These are phyloP conservation scores for Cairneyella variabilis DNA, from an alignment of 495 filamentous ascomycete genomes.

Conservation along the genomic window DNA sequence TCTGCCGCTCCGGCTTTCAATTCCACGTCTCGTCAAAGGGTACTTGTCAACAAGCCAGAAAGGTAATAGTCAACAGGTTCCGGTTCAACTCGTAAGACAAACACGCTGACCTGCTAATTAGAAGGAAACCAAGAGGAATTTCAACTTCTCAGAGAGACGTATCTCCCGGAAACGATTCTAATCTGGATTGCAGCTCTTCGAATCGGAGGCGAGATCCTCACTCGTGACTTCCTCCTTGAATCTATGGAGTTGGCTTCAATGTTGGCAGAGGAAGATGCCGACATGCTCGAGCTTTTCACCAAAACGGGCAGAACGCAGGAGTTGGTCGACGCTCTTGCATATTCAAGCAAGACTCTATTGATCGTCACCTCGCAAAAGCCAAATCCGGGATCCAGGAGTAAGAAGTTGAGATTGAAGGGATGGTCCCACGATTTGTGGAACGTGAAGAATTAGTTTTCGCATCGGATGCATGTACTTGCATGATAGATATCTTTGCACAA, in stretches of 20 bases:
- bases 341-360: slow-evolving; percentile 69
- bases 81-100: too few relatives aligned
- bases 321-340: slow-evolving; percentile 69
- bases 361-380: slow-evolving; percentile 43
- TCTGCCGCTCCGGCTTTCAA: background rate
- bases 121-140: slow-evolving; percentile 39
- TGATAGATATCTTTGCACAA: too few relatives aligned
- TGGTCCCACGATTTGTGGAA: slow-evolving; percentile 50
- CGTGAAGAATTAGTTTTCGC: slow-evolving; percentile 15
- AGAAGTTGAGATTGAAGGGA: slow-evolving; percentile 49
- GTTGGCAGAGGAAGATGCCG: slow-evolving; percentile 60
- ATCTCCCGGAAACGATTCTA: slow-evolving; percentile 77
- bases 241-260: slow-evolving; percentile 73
- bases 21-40: slow-evolving; percentile 18
- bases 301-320: slow-evolving; percentile 68
- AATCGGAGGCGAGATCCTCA: slow-evolving; percentile 59
- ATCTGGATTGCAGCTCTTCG: slow-evolving; percentile 75
- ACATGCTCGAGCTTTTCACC: slow-evolving; percentile 62
- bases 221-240: slow-evolving; percentile 61
- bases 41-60: slow-evolving; percentile 24
- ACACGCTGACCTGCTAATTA: too few relatives aligned
- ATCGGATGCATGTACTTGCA: too few relatives aligned
- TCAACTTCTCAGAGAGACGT: slow-evolving; percentile 58
- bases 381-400: slow-evolving; percentile 41
- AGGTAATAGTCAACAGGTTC: slow-evolving; percentile 17